Percentiles rank a stretch among this genome's conserved stretches.
Evolutionary conservation across 306 rosid genomes (phyloP).

Genomic region (Casuarina glauca): DNA sequence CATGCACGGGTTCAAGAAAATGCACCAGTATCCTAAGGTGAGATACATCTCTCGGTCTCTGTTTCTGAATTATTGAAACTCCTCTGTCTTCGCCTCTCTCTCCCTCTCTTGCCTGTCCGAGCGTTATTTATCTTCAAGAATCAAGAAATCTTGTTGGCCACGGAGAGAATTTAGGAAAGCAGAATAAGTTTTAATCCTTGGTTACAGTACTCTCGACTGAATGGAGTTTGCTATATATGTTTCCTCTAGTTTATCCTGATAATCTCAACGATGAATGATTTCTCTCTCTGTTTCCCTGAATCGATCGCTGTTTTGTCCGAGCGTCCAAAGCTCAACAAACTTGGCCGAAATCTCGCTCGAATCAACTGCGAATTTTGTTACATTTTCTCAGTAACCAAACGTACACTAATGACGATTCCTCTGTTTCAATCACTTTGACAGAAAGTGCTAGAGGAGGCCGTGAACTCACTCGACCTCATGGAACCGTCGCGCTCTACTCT

Average conservation of each 20-base stretch:
- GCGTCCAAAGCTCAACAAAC: background rate
- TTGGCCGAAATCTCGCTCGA: background rate
- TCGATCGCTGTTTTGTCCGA: background rate
- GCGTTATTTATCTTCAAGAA: no score
- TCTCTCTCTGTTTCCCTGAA: background rate
- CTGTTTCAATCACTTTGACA: slow-evolving; percentile 25
- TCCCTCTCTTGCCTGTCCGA: no score
- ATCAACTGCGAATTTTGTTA: background rate
- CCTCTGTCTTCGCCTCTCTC: background rate
- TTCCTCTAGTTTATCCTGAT: background rate
- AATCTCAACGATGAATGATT: background rate
- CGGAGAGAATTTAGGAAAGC: background rate
- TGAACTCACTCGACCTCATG: slow-evolving; percentile 45
- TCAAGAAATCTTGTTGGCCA: background rate
- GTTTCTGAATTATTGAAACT: background rate
- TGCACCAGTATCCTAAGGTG: slow-evolving; percentile 55
- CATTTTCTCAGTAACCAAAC: slow-evolving; percentile 14
- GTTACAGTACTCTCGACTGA: background rate
- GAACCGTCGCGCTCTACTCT: slow-evolving; percentile 70
- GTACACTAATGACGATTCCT: slow-evolving; percentile 2
- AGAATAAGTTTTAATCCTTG: no score
- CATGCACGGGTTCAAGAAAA: slow-evolving; percentile 76
- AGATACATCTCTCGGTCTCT: background rate
- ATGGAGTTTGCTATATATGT: background rate
- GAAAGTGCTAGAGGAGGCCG: slow-evolving; percentile 53